A percentile compares a stretch with the other conserved stretches of the same genome.
Conservation (phyloP, 139 green algal species). For the Closterium sp. region DNA sequence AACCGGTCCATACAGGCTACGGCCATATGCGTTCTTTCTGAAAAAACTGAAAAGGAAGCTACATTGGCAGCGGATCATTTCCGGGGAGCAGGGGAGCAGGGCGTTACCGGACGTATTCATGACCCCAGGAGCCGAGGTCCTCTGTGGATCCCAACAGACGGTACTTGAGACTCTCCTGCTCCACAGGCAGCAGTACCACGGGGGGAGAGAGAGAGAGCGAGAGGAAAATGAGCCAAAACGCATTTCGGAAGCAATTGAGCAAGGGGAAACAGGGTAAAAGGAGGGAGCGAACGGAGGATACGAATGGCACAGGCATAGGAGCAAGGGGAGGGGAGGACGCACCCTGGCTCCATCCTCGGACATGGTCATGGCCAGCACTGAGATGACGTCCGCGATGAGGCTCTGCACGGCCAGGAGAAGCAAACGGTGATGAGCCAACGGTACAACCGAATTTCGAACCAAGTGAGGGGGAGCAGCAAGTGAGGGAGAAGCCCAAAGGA, state of each 20-base stretch:
- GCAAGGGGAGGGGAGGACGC: neutral
- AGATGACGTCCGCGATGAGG: conserved; percentile 90
- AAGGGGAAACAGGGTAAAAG: neutral
- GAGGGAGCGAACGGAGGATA: neutral
- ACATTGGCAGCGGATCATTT: too few relatives aligned
- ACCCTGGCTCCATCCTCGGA: conserved; percentile 61
- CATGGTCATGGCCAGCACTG: conserved; percentile 89
- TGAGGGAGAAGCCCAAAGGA: too few relatives aligned
- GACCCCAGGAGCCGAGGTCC: conserved; percentile 80
- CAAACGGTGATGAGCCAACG: neutral
- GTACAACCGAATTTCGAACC: too few relatives aligned
- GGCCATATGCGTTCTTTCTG: too few relatives aligned
- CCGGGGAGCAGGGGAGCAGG: too few relatives aligned
- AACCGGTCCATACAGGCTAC: too few relatives aligned
- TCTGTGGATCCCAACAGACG: conserved; percentile 63
- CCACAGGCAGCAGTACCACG: neutral
- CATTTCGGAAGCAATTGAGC: conserved; percentile 15
- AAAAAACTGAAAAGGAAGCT: too few relatives aligned
- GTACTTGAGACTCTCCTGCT: conserved; percentile 82
- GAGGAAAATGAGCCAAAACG: neutral
- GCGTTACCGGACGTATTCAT: conserved; percentile 85
- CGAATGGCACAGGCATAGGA: neutral
- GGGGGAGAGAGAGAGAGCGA: neutral
- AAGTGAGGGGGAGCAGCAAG: too few relatives aligned
- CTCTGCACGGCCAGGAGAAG: neutral